Evolutionary conservation across 1,284 basidiomycete genomes (phyloP), one percentile per base, ranked within the genome.

Genomic region (Microbotryum violaceum): DNA sequence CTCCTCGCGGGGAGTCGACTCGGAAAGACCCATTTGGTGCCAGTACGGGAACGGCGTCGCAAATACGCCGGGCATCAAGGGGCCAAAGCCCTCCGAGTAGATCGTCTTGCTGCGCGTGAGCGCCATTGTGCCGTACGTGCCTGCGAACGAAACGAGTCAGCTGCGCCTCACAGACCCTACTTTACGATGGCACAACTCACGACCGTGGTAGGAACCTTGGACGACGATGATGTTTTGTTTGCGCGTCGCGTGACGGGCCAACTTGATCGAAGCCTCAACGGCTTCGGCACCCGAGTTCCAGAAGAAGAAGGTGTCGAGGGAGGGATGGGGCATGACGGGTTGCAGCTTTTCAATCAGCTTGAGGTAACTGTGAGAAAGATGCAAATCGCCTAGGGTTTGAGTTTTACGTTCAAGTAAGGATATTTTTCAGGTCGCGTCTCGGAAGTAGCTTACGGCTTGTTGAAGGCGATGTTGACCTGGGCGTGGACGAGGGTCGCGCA

Each of bases 241-340:
- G 51, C 84, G 83, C 1, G 91, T 96, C 44, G 85, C 78, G 20
- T 76, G 75, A 47, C 92, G 82, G 2, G 89, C 87, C 77, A 81
- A 75, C 77, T 91, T 91, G 63, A 92, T 74, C 2, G 87, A 79
- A 2, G 84, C 89, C 76, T 96, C 89, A 47, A 91, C 82, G 0
- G 90, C 91, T 74, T 96, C 92, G 3, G 89, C 87, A 18, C 91
- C 91, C 6, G 91, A 94, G 79, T 92, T 97, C 68, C 68, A 68
- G 56, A 93, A 89, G 81, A 90, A 94, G 81, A 97, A 93, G 21
- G 89, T 89, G 76, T 93, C 88, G 49, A 97, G 81, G 3, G 90
- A 91, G 0, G 84, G 80, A 75, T 94, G 79, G 1, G 92, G 90
- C 71, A 72, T 71, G 66, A 87, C 77, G 1, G 88, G 86, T n/a